Percentiles rank a stretch among this genome's conserved stretches.
Conservation (phyloP, 2,329 filamentous ascomycete species). For the Coniochaeta sp. region DNA sequence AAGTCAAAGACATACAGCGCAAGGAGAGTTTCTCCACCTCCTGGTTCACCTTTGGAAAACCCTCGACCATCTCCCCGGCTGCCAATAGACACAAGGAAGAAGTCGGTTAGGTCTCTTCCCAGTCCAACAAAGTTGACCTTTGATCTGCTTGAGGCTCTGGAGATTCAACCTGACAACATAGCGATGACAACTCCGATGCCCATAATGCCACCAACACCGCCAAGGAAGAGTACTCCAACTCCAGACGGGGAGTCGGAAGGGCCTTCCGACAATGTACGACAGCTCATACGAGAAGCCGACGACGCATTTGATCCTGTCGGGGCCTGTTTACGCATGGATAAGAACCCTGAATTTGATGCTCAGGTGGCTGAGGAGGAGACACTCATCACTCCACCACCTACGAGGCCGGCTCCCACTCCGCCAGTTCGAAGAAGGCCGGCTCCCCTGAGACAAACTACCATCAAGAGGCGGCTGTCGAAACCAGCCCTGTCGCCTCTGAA, state of each 20-base stretch:
- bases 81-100: neutral
- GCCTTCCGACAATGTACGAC: constrained; percentile 26
- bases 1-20: neutral
- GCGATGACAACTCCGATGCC: constrained; percentile 2
- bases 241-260: constrained; percentile 8
- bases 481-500: constrained; percentile 10
- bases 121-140: constrained; percentile 12
- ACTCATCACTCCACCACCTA: neutral
- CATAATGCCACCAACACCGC: neutral
- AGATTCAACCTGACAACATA: constrained; percentile 18
- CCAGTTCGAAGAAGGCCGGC: neutral
- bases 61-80: neutral
- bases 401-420: neutral
- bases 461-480: neutral
- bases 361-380: neutral
- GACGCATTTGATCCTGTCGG: constrained; percentile 40
- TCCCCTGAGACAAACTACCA: neutral
- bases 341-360: constrained; percentile 5
- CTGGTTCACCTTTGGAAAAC: neutral
- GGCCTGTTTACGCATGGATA: constrained; percentile 29
- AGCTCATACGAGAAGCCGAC: constrained; percentile 41
- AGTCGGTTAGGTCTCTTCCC: neutral
- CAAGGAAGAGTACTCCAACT: neutral
- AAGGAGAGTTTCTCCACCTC: neutral
- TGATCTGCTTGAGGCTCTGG: constrained; percentile 20